Evolutionary conservation across 257 asterid genomes (phyloP).

Genomic region (Eucommia ulmoides): DNA sequence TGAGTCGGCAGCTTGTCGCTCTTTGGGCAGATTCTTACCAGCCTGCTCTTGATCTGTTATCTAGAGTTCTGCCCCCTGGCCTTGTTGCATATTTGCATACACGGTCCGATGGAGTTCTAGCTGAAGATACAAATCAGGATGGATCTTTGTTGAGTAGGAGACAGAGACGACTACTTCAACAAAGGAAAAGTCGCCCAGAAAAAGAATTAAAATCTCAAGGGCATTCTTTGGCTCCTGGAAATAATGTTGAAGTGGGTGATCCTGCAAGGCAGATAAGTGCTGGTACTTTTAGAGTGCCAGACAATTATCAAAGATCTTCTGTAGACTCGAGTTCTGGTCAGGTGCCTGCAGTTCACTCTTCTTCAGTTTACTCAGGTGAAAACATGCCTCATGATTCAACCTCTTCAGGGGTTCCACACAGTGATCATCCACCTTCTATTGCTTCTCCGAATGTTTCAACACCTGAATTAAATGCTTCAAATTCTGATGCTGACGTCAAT

Average conservation of each 20-base stretch:
- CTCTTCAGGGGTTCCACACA: constrained; percentile 28
- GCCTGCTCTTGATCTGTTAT: constrained; percentile 89
- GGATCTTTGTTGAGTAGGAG: constrained; percentile 79
- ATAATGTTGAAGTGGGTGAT: constrained; percentile 39
- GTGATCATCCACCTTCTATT: constrained; percentile 28
- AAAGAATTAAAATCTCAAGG: constrained; percentile 55
- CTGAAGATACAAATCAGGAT: constrained; percentile 55
- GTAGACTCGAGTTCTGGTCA: constrained; percentile 35
- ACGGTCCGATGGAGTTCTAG: constrained; percentile 42
- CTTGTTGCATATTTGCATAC: constrained; percentile 97
- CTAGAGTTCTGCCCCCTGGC: constrained; percentile 98
- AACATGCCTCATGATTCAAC: constrained; percentile 26
- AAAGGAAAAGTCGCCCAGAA: constrained; percentile 64
- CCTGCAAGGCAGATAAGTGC: constrained; percentile 32
- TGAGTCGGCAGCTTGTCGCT: constrained; percentile 98
- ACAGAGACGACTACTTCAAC: constrained; percentile 78
- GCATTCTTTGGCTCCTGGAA: constrained; percentile 28
- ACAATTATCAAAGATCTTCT: constrained; percentile 33
- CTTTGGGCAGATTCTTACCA: constrained; percentile 99
- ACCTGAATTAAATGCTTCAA: constrained; percentile 34
- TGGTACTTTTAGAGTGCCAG: constrained; percentile 30
- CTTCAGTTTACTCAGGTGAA: constrained; percentile 32
- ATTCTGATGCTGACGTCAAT: constrained; percentile 37
- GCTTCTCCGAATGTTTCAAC: constrained; percentile 32
- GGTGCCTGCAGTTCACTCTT: constrained; percentile 25